phyloP scores from a whole-genome alignment of 1,139 yeast genomes.

The Arxiozyma heterogenica region DNA sequence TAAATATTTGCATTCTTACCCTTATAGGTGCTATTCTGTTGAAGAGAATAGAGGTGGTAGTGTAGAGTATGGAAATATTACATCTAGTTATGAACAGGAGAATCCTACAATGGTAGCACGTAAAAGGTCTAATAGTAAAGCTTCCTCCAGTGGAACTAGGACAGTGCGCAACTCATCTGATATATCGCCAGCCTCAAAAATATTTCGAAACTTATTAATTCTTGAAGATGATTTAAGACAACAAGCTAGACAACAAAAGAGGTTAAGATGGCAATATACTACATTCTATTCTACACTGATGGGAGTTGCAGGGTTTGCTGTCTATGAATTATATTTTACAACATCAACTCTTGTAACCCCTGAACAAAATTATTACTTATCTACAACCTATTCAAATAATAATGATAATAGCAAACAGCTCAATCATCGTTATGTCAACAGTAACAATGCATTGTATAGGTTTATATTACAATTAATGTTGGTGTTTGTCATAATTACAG shows the following conservation, averaged over 20 bases:
- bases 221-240: conserved; percentile 76
- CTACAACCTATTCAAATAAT: conserved; percentile 1
- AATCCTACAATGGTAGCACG: conserved; percentile 8
- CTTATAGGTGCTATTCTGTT: neutral
- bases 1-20: neutral
- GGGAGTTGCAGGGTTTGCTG: conserved; percentile 32
- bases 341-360: conserved; percentile 2
- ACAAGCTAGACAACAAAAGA: conserved; percentile 67
- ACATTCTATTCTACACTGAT: conserved; percentile 51
- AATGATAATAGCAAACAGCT: neutral
- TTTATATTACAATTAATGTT: conserved; percentile 53
- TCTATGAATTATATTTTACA: conserved; percentile 29
- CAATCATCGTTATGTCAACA: neutral
- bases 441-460: conserved; percentile 26
- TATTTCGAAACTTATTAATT: conserved; percentile 70
- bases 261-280: conserved; percentile 63
- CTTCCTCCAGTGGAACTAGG: conserved; percentile 26
- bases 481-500: conserved; percentile 59
- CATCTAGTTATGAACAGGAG: neutral
- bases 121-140: conserved; percentile 24
- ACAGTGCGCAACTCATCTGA: conserved; percentile 28
- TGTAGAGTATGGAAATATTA: neutral
- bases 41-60: neutral
- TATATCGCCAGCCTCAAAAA: conserved; percentile 54
- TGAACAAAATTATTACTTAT: neutral